Base-by-base conservation (phyloP, 306 rosid genomes). In the Gastrolobium villosum region DNA sequence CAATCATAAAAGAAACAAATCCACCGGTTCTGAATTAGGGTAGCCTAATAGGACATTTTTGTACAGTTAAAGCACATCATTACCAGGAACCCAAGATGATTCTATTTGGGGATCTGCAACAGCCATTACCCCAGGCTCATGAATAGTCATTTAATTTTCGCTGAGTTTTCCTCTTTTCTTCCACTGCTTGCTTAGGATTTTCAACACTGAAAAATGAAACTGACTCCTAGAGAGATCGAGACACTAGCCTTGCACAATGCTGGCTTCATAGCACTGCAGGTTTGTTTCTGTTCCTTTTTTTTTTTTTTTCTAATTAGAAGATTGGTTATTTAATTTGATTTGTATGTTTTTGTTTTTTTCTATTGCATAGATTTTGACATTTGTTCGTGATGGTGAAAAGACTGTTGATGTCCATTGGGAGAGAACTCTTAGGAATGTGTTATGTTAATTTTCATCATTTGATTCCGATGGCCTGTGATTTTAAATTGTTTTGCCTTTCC, bases 261-360 rank as follows among this genome's bases (percentile, higher is more conserved):
- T 49, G 99, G 99, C 4, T 95, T 20, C 74, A 91, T 93, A 54
- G 90, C 98, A 63, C 3, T 96, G 4, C 98, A 95, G 98, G 99
- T 87, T 68, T 11, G 40, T 49, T 43, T 49, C 7, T 56, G 10
- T 57, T 35, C 36, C 5, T 63, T 10, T 10, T 8, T 0, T 4
- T n/a, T n/a, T n/a, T n/a, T 30, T 5, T 10, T 39, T 2, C 9
- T 6, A 2, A 3, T 3, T 7, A 48, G 7, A 55, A 54, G 20
- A 39, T 55, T 2, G 37, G 41, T 55, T 52, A 40, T 59, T 31
- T 64, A n/a, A 72, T 64, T 62, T 1, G 15, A 39, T 67, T 46
- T 15, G 7, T 31, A 0, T 73, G 10, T 28, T 13, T 20, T 20
- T 50, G n/a, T 48, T 11, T n/a, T n/a, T 0, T 30, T 67, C 3